phyloP scores from a whole-genome alignment of 2,329 filamentous ascomycete genomes.

The Ilyonectria destructans region DNA sequence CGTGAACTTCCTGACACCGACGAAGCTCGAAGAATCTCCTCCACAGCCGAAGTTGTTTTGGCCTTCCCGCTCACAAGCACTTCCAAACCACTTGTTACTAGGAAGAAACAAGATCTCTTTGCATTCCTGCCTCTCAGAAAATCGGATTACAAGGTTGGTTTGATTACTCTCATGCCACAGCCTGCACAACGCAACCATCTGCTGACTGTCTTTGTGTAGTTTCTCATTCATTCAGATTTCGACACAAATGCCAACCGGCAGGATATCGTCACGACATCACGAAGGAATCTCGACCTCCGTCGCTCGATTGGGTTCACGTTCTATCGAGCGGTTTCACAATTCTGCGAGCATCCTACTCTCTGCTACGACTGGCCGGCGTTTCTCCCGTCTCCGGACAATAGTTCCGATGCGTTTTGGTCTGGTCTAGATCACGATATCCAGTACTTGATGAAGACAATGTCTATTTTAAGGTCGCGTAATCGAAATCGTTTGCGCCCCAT shows the following conservation, averaged over 20 bases:
- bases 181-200: background rate
- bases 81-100: background rate
- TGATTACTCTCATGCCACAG: background rate
- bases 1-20: conserved; percentile 22
- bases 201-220: conserved; percentile 30
- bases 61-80: conserved; percentile 33
- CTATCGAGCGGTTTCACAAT: conserved; percentile 22
- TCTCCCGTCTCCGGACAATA: conserved; percentile 15
- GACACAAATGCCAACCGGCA: conserved; percentile 35
- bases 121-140: conserved; percentile 31
- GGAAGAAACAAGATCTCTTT: conserved; percentile 33
- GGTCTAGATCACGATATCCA: background rate
- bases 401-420: conserved; percentile 30
- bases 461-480: conserved; percentile 11
- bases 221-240: conserved; percentile 41
- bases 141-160: conserved; percentile 29
- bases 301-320: conserved; percentile 11
- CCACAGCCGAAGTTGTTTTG: conserved; percentile 35
- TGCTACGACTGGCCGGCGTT: conserved; percentile 37
- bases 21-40: background rate
- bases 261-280: conserved; percentile 31
- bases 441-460: background rate
- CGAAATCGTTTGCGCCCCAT: background rate
- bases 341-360: conserved; percentile 36
- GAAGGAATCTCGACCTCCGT: conserved; percentile 27